Evolutionary conservation across 495 filamentous ascomycete genomes (phyloP), one percentile per base, ranked within the genome.

Genomic region (Tetracladium marchalianum): DNA sequence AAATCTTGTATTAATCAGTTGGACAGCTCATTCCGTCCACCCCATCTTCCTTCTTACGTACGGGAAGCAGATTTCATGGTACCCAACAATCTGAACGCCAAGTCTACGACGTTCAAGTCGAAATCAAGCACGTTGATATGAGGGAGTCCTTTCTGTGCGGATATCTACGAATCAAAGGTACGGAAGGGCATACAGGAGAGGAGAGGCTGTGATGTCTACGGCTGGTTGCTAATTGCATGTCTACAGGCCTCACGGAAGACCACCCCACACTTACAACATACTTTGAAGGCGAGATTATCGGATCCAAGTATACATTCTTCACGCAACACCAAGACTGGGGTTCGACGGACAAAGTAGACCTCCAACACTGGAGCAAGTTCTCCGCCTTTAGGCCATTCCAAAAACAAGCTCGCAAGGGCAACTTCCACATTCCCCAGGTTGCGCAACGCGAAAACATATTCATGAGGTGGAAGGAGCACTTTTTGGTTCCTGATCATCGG

Each of bases 391-490:
- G 81, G 44, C 87, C 86, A 5, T 75, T 88, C 38, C 80, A 80
- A 57, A 84, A 85, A 54, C 64, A 69, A 42, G 82, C 85, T 11
- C 85, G 82, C 51, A 81, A 82, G 54, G 67, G 66, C 18, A 62
- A 65, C 41, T 60, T 67, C 24, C 39, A 59, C 17, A 71, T 77
- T 43, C 74, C 77, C n/a, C 82, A 90, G 57, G 78, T 87, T 53
- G 80, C 76, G 16, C 83, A 94, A 60, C 73, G 80, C 44, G 90
- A 96, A 54, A 82, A 96, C 60, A 81, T 99, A 15, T 99, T 97
- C 62, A 99, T 99, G 93, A 79, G 93, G 41, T 99, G 93, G 93
- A 99, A 99, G 62, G 93, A 99, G 63, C 86, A 93, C 54, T 99
- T 99, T 60, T 73, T 99, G 7, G 93, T 99, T 3, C 93, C 93